Conservation (phyloP, 2,329 filamentous ascomycete genomes). For the Orbilia javanica region DNA sequence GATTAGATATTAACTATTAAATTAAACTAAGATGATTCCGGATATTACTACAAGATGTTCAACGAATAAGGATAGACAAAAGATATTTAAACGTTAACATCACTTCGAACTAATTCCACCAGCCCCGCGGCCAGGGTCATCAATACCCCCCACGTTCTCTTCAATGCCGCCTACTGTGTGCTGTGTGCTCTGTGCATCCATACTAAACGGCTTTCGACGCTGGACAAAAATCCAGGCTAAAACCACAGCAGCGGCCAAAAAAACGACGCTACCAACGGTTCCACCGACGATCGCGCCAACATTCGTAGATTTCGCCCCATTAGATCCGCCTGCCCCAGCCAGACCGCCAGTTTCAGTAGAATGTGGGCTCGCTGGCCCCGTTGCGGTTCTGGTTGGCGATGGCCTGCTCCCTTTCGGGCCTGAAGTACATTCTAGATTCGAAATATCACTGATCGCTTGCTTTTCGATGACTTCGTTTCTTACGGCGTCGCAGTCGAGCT, state of each 20-base stretch:
- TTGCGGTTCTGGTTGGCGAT: background rate
- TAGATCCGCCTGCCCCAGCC: background rate
- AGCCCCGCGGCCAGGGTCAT: conserved; percentile 14
- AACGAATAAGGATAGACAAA: too few relatives aligned
- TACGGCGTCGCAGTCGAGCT: conserved; percentile 22
- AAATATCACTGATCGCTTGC: conserved; percentile 26
- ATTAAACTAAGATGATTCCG: too few relatives aligned
- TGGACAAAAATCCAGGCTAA: conserved; percentile 66
- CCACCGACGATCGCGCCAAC: conserved; percentile 69
- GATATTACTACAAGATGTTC: too few relatives aligned
- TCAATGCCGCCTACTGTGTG: conserved; percentile 24
- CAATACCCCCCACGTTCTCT: conserved; percentile 26
- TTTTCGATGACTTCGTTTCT: conserved; percentile 18
- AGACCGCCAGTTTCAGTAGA: background rate
- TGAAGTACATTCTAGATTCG: conserved; percentile 28
- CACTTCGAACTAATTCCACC: conserved; percentile 28
- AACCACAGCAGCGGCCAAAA: conserved; percentile 65
- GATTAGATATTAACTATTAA: too few relatives aligned
- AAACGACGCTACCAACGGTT: conserved; percentile 67
- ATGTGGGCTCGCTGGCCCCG: background rate
- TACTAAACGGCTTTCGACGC: conserved; percentile 58
- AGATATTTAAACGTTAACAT: background rate
- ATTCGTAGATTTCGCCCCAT: conserved; percentile 59
- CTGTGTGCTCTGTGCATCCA: background rate
- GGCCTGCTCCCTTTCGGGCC: conserved; percentile 34